Conservation (phyloP, 2,329 filamentous ascomycete species). For the Venturia oleaginea region DNA sequence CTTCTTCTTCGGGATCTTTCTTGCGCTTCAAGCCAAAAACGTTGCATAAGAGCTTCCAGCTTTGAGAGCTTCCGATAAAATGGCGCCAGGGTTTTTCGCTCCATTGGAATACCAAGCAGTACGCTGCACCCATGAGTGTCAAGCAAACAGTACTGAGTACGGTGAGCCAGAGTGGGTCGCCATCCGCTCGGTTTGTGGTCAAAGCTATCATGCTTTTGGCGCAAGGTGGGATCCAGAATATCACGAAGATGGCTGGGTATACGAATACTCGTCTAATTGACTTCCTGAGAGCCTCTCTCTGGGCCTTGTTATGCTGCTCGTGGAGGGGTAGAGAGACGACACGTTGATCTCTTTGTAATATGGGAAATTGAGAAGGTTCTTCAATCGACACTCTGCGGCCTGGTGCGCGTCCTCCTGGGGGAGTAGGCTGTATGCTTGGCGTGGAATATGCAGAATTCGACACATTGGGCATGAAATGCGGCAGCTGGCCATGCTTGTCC, state of each 20-base stretch:
- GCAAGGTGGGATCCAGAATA: slow-evolving; percentile 66
- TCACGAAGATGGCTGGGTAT: slow-evolving; percentile 63
- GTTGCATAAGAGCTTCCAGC: not conserved
- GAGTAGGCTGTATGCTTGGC: not conserved
- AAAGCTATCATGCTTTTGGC: slow-evolving; percentile 54
- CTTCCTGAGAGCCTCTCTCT: slow-evolving; percentile 41
- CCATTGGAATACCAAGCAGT: slow-evolving; percentile 58
- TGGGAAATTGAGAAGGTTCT: not conserved
- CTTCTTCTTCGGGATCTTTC: slow-evolving; percentile 27
- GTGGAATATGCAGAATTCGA: not conserved
- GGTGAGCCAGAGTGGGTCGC: slow-evolving; percentile 47
- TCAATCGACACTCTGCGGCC: not conserved
- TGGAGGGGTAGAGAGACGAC: not conserved
- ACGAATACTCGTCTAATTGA: slow-evolving; percentile 67
- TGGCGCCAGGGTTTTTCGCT: slow-evolving; percentile 65
- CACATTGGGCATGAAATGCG: not conserved
- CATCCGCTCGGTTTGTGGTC: slow-evolving; percentile 40
- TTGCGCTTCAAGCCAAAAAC: slow-evolving; percentile 13
- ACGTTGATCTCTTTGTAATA: too few relatives aligned
- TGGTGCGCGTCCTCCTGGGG: not conserved
- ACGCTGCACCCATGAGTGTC: slow-evolving; percentile 56
- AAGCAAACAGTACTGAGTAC: slow-evolving; percentile 50
- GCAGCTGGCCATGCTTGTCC: not conserved
- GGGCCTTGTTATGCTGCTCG: not conserved
- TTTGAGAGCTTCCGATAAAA: slow-evolving; percentile 35